Percentiles rank a stretch among this genome's conserved stretches.
phyloP scores from a whole-genome alignment of 306 rosid genomes.

The Luffa aegyptiaca region DNA sequence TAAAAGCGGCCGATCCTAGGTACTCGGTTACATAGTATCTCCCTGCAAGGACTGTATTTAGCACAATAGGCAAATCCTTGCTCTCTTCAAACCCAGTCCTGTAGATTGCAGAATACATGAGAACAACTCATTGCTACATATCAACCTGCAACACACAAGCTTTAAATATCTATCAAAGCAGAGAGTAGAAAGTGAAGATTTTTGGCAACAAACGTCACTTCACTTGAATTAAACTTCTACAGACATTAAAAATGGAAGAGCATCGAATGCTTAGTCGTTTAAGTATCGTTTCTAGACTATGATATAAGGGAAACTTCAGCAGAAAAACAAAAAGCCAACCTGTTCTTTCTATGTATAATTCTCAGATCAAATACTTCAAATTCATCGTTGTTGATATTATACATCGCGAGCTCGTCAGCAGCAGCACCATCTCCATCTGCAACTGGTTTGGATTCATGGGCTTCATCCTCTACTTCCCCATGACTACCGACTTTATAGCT shows the following conservation, averaged over 20 bases:
- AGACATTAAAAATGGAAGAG: background rate
- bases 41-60: slow-evolving; percentile 73
- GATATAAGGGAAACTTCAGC: slow-evolving; percentile 14
- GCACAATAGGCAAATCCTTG: slow-evolving; percentile 86
- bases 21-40: slow-evolving; percentile 82
- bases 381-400: slow-evolving; percentile 39
- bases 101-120: slow-evolving; percentile 28
- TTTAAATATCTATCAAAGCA: slow-evolving; percentile 15
- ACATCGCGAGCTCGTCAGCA: slow-evolving; percentile 47
- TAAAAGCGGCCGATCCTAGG: slow-evolving; percentile 95
- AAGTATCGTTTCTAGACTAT: background rate
- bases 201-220: background rate
- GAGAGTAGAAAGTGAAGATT: slow-evolving; percentile 7
- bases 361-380: slow-evolving; percentile 76
- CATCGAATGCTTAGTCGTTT: background rate
- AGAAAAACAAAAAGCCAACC: slow-evolving; percentile 36
- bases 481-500: slow-evolving; percentile 18
- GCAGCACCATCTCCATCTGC: slow-evolving; percentile 40
- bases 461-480: slow-evolving; percentile 27
- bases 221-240: slow-evolving; percentile 2
- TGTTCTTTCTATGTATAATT: slow-evolving; percentile 89
- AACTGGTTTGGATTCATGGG: slow-evolving; percentile 20
- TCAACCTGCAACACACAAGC: slow-evolving; percentile 16
- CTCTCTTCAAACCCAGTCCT: slow-evolving; percentile 99
- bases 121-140: slow-evolving; percentile 20